These are phyloP conservation scores for Malus asiatica DNA, from an alignment of 306 rosid genomes.

Conservation along the genomic window DNA sequence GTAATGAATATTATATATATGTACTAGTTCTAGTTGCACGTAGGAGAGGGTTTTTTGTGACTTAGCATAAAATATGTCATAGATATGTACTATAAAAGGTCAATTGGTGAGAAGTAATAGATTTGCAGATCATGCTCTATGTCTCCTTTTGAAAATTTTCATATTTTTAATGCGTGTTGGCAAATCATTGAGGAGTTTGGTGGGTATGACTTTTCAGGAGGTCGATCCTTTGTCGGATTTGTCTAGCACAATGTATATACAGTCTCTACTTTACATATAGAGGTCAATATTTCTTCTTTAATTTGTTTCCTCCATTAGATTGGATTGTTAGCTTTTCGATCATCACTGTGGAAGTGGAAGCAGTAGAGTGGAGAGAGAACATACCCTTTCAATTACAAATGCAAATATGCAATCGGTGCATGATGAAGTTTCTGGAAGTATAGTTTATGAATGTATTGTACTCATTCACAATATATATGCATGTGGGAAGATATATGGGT, in stretches of 20 bases:
- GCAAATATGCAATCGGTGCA: background rate
- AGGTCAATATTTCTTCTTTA: slow-evolving; percentile 3
- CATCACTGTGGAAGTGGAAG: background rate
- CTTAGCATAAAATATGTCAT: slow-evolving; percentile 11
- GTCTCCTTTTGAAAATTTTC: slow-evolving; percentile 5
- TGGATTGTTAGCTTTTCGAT: background rate
- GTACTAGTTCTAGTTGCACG: background rate
- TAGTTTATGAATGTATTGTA: background rate
- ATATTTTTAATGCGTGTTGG: background rate
- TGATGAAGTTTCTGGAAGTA: background rate
- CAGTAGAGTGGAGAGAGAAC: background rate
- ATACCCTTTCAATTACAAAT: background rate
- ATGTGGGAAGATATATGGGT: background rate
- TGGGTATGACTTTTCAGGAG: background rate
- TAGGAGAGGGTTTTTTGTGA: background rate
- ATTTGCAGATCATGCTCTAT: slow-evolving; percentile 28
- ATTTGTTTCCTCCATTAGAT: background rate
- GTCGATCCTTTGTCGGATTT: slow-evolving; percentile 10
- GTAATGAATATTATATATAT: background rate
- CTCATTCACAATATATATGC: background rate
- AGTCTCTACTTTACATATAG: background rate
- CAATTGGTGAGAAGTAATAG: slow-evolving; percentile 15
- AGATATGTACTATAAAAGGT: slow-evolving; percentile 13
- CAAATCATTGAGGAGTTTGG: slow-evolving; percentile 14
- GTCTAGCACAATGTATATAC: background rate